phyloP scores from a whole-genome alignment of 2,329 filamentous ascomycete species.

The Apiospora kogelbergensis region DNA sequence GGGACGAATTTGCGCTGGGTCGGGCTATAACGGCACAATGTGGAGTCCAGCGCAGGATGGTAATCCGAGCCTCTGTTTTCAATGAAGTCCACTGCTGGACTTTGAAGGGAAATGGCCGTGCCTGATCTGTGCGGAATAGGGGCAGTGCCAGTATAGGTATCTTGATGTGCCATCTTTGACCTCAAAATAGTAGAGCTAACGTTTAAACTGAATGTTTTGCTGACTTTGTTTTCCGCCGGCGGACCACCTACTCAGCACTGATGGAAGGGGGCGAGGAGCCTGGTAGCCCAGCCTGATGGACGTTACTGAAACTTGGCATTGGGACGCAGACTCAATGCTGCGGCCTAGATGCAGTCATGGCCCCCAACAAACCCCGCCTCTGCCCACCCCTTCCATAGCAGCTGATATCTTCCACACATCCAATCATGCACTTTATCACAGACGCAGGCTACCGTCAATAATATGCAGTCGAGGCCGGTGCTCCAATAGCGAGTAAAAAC shows the following conservation, averaged over 20 bases:
- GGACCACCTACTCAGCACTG: too few relatives aligned
- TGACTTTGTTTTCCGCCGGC: too few relatives aligned
- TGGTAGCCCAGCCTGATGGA: too few relatives aligned
- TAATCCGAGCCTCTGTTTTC: slow-evolving; percentile 11
- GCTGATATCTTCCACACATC: background rate
- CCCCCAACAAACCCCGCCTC: background rate
- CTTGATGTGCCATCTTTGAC: background rate
- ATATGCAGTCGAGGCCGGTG: too few relatives aligned
- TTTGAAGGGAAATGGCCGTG: slow-evolving; percentile 6
- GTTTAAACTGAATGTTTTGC: too few relatives aligned
- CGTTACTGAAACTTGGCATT: too few relatives aligned
- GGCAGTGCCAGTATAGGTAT: background rate
- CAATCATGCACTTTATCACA: background rate
- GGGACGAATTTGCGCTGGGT: slow-evolving; percentile 10
- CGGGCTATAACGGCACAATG: slow-evolving; percentile 12
- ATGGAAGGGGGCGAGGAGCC: too few relatives aligned
- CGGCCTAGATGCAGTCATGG: too few relatives aligned
- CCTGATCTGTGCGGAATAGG: background rate
- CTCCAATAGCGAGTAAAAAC: too few relatives aligned
- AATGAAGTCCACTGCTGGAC: slow-evolving; percentile 13
- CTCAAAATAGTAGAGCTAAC: background rate
- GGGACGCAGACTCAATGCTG: too few relatives aligned
- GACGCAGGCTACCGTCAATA: too few relatives aligned
- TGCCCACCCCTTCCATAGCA: background rate
- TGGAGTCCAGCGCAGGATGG: slow-evolving; percentile 12